Evolutionary conservation across 129 eudicot genomes (phyloP).

Genomic region (Artemisia annua): DNA sequence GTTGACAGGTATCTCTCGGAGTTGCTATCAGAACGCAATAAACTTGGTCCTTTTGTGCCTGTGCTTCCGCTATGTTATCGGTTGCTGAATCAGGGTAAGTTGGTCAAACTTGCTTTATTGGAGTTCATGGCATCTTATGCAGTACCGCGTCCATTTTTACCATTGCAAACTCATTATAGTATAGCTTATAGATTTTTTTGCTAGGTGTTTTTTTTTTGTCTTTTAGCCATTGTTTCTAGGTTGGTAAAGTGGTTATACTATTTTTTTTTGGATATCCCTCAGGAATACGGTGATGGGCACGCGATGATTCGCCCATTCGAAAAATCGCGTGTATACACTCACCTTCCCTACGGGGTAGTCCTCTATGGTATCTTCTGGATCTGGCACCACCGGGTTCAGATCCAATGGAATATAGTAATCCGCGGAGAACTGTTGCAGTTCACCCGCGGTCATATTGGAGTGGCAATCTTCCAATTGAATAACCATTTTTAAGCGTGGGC

Average conservation of each 20-base stretch:
- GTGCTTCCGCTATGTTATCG: constrained; percentile 76
- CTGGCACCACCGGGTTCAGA: no score
- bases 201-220: not conserved
- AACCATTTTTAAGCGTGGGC: no score
- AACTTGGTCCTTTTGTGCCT: constrained; percentile 71
- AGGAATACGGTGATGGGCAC: no score
- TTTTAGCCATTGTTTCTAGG: constrained; percentile 15
- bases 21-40: constrained; percentile 76
- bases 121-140: constrained; percentile 18
- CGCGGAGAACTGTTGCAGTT: no score
- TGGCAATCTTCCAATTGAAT: no score
- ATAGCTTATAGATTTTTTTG: constrained; percentile 9
- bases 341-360: no score
- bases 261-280: no score
- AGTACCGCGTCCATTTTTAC: not conserved
- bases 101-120: constrained; percentile 10
- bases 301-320: no score
- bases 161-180: not conserved
- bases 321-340: no score
- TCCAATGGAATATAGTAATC: no score
- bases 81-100: constrained; percentile 93
- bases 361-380: no score
- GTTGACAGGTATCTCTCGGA: constrained; percentile 64
- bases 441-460: no score
- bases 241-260: constrained; percentile 13